Conservation (phyloP, 208 protist genomes). For the Wallacemonas sp. region DNA sequence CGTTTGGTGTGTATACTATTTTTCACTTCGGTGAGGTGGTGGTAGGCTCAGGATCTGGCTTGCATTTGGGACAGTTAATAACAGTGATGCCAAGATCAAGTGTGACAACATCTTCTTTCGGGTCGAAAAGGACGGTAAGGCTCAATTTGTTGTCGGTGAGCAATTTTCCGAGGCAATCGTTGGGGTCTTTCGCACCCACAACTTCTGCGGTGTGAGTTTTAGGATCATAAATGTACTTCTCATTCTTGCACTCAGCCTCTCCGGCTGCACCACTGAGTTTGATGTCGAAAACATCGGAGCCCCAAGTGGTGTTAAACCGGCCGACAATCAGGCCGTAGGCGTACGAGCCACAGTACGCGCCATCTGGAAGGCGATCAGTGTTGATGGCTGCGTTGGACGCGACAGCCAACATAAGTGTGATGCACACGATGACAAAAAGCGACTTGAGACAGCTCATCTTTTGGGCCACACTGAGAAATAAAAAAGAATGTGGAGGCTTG, state of each 20-base stretch:
- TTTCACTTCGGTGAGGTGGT: background rate
- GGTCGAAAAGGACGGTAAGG: conserved; percentile 40
- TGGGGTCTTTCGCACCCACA: conserved; percentile 32
- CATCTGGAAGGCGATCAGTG: conserved; percentile 16
- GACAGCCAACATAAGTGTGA: conserved; percentile 6
- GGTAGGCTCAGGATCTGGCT: background rate
- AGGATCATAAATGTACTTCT: conserved; percentile 63
- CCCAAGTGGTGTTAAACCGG: conserved; percentile 22
- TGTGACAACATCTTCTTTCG: conserved; percentile 33
- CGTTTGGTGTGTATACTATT: background rate
- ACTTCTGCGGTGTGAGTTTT: conserved; percentile 32
- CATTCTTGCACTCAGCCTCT: conserved; percentile 44
- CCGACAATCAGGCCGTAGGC: conserved; percentile 42
- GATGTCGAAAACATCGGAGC: conserved; percentile 40
- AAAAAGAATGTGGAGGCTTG: background rate
- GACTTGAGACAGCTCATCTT: background rate
- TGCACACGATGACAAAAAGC: background rate
- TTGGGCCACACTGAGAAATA: too few species aligned
- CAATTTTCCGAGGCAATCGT: conserved; percentile 65
- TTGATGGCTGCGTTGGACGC: background rate
- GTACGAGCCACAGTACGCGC: conserved; percentile 64
- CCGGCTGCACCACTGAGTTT: conserved; percentile 38
- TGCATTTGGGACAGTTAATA: conserved; percentile 50
- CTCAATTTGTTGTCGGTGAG: conserved; percentile 37
- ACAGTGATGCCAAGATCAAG: conserved; percentile 56